phyloP scores from a whole-genome alignment of 2,329 filamentous ascomycete species.

The Exophiala xenobiotica region DNA sequence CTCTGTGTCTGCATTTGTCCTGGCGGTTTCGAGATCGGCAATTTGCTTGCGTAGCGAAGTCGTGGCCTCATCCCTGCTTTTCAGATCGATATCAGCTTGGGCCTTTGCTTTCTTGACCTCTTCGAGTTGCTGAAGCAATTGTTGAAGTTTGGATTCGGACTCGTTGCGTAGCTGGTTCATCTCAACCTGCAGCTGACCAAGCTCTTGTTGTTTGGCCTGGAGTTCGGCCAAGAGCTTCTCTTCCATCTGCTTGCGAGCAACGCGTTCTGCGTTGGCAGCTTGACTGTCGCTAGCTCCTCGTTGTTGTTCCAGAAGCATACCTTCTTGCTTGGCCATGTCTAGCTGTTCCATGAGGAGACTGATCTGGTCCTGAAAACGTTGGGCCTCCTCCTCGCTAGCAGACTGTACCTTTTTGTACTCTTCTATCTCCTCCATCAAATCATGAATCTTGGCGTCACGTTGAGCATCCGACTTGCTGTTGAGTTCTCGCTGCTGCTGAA shows the following conservation, averaged over 20 bases:
- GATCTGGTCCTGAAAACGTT: conserved; percentile 43
- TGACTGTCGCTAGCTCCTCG: conserved; percentile 34
- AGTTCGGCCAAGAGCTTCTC: conserved; percentile 20
- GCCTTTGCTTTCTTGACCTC: conserved; percentile 16
- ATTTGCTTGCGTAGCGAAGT: conserved; percentile 28
- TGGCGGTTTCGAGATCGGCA: conserved; percentile 31
- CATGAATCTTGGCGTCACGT: conserved; percentile 49
- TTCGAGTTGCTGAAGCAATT: conserved; percentile 10
- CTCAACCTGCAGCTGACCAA: conserved; percentile 32
- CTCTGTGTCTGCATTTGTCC: conserved; percentile 38
- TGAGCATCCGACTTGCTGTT: conserved; percentile 78
- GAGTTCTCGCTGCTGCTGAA: conserved; percentile 90
- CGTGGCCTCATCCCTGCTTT: conserved; percentile 19
- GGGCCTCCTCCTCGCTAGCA: conserved; percentile 47
- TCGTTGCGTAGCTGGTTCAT: conserved; percentile 24
- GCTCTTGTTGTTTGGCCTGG: conserved; percentile 32
- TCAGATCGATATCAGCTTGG: conserved; percentile 29
- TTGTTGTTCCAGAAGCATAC: conserved; percentile 37
- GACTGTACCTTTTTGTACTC: conserved; percentile 66
- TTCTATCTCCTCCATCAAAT: conserved; percentile 49
- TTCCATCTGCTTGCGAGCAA: conserved; percentile 24
- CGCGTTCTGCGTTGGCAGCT: conserved; percentile 26
- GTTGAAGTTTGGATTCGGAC: conserved; percentile 21
- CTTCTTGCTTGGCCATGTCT: conserved; percentile 41
- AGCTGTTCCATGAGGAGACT: conserved; percentile 45